Evolutionary conservation across 2,329 filamentous ascomycete species (phyloP).

Genomic region (Tolypocladium ovalisporum): DNA sequence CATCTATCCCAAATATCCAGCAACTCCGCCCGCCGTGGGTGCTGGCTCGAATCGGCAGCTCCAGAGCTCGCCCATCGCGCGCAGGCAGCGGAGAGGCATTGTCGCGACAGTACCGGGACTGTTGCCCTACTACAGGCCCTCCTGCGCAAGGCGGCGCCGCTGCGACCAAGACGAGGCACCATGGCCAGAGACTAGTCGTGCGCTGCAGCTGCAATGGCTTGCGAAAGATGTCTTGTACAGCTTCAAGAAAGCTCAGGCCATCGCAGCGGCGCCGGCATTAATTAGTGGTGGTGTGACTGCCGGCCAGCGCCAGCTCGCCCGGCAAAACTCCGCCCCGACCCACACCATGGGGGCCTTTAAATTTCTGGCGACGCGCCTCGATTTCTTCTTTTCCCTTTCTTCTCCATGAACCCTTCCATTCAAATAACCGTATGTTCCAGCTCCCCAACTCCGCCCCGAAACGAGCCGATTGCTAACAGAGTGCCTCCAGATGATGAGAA

Average conservation of each 20-base stretch:
- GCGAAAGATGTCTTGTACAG: neutral
- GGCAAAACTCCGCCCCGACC: conserved; percentile 14
- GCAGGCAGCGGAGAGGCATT: neutral
- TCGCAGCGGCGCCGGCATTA: neutral
- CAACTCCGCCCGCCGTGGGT: conserved; percentile 12
- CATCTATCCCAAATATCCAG: conserved; percentile 19
- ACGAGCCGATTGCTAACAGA: conserved; percentile 18
- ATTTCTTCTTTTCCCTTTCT: conserved; percentile 40
- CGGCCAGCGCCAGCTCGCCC: conserved; percentile 9
- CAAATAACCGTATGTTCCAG: conserved; percentile 76
- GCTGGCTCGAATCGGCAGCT: neutral
- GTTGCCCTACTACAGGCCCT: neutral
- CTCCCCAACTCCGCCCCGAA: conserved; percentile 7
- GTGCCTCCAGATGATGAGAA: conserved; percentile 88
- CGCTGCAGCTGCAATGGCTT: neutral
- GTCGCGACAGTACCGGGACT: neutral
- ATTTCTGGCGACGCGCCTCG: conserved; percentile 15
- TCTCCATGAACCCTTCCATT: conserved; percentile 93
- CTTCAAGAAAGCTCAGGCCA: neutral
- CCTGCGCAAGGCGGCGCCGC: conserved; percentile 10
- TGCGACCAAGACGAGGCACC: conserved; percentile 14
- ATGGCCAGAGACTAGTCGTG: conserved; percentile 6
- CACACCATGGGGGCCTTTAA: conserved; percentile 21
- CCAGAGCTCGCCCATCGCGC: neutral
- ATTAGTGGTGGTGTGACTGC: neutral